Base-by-base conservation (phyloP, 345 rosid species). In the Lepidium africanum region DNA sequence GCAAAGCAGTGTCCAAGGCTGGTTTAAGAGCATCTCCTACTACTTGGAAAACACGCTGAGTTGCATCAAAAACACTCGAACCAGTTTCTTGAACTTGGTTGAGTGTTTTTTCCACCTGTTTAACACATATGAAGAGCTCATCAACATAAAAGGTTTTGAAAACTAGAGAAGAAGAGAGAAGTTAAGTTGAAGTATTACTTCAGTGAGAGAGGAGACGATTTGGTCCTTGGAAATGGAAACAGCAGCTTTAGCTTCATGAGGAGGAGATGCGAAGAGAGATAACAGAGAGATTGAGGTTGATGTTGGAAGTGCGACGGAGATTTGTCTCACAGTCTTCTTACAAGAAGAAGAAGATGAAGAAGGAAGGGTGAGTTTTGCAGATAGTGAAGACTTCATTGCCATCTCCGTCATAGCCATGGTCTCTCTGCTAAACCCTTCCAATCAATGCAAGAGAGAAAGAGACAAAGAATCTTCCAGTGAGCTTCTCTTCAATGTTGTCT, bases 101-200 rank as follows among this genome's bases (percentile, higher is more conserved):
- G 59, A 90, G 73, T 68, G 97, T 83, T 73, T 85, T 90, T 87
- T 90, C 97, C 64, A 85, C 85, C 98, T 93, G 77, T 73, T n/a
- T 65, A 60, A 62, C 19, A 0, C 33, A 30, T 1, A 30, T 30
- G 33, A 30, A 30, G 33, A 30, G 33, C 1, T 30, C 2, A 30
- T 30, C 7, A 30, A 30, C 33, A 5, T 2, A 30, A 30, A 30
- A 5, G 7, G 33, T 30, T 5, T 30, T 30, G 33, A 30, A 30
- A 30, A 30, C 6, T 30, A 30, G 33, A 30, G 33, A 30, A 30
- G 33, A 30, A 7, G 33, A 4, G 4, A 30, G 7, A 23, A 40
- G 15, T 6, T 0, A 10, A 16, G 48, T 48, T 33, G 38, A 15
- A 13, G 35, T 67, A 71, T n/a, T 80, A 92, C 98, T 78, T 88